Conservation (phyloP, 805 yeast genomes). For the Kodamaea neixiangensis region DNA sequence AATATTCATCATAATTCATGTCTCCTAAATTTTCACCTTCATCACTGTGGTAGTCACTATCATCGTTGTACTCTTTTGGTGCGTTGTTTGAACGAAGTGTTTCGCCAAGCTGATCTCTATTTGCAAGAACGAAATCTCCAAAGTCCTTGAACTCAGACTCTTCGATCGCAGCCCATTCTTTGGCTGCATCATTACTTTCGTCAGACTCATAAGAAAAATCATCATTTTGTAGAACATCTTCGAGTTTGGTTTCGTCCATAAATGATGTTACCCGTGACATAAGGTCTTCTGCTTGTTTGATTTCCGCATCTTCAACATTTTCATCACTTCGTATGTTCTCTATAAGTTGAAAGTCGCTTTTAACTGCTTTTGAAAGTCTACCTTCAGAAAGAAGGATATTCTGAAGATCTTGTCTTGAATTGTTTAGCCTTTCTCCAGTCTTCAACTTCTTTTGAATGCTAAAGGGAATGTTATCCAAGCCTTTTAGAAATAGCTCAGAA, state of each 20-base stretch:
- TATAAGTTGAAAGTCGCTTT: not conserved
- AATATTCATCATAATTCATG: slow-evolving; percentile 10
- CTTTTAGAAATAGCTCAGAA: not conserved
- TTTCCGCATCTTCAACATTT: slow-evolving; percentile 1
- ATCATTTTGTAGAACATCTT: not conserved
- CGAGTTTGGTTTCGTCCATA: slow-evolving; percentile 4
- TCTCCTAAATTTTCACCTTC: slow-evolving; percentile 4
- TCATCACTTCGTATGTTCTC: not conserved
- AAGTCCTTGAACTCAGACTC: slow-evolving; percentile 13
- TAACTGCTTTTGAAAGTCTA: not conserved
- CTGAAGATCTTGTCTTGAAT: slow-evolving; percentile 8
- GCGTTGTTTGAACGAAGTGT: not conserved
- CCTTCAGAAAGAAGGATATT: slow-evolving; percentile 1
- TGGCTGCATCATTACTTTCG: not conserved
- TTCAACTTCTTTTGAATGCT: not conserved
- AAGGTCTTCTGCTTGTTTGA: slow-evolving; percentile 3
- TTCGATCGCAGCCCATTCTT: not conserved
- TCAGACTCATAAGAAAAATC: slow-evolving; percentile 4
- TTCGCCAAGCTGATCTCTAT: not conserved
- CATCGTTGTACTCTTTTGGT: slow-evolving; percentile 17
- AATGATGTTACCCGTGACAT: slow-evolving; percentile 1
- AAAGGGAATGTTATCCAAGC: not conserved
- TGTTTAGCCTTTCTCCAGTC: not conserved
- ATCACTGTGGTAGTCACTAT: slow-evolving; percentile 16
- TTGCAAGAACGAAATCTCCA: slow-evolving; percentile 11